These are phyloP conservation scores for Paramecium tetraurelia DNA, from an alignment of 73 alveolate species.

Conservation along the genomic window DNA sequence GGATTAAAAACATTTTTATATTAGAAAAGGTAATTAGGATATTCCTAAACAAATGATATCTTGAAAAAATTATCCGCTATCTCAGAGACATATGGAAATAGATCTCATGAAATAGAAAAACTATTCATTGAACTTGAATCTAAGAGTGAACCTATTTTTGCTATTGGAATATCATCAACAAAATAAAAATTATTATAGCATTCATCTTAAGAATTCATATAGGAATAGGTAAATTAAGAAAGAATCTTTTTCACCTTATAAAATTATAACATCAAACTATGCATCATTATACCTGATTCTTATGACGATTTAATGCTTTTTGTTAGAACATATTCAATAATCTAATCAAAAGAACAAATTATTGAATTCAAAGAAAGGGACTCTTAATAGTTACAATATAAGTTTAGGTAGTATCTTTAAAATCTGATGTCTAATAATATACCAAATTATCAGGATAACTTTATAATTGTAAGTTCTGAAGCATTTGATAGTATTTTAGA, in stretches of 20 bases:
- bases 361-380: background rate
- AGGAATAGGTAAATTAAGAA: background rate
- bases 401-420: background rate
- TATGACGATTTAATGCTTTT: background rate
- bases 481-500: background rate
- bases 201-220: background rate
- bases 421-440: background rate
- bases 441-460: background rate
- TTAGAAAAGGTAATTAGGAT: background rate
- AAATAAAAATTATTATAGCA: background rate
- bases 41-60: background rate
- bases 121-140: background rate
- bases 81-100: background rate
- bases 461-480: background rate
- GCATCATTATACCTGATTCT: background rate
- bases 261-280: background rate
- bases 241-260: background rate
- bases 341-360: background rate
- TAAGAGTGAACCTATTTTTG: background rate
- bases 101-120: constrained; percentile 22
- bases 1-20: background rate
- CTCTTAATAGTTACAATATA: background rate
- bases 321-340: background rate
- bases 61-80: background rate
- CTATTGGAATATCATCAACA: background rate